Evolutionary conservation across 2,329 filamentous ascomycete genomes (phyloP), one percentile per base, ranked within the genome.

Genomic region (Teratosphaeria pseudoeucalypti): DNA sequence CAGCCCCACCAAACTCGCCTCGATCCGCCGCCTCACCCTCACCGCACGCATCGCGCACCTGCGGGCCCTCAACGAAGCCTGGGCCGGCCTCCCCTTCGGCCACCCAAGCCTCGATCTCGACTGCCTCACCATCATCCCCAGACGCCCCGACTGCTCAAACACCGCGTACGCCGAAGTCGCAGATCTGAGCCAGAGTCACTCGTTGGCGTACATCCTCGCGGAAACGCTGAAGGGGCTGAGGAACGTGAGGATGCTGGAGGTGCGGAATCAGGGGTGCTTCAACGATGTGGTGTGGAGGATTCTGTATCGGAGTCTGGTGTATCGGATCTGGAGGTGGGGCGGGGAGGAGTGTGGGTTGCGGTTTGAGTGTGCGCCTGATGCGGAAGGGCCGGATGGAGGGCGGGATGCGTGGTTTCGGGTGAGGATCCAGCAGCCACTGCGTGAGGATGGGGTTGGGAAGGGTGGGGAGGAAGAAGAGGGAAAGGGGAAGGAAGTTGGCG

Each of bases 151-250:
- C 37, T 65, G 65, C n/a, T 61, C 61, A 26, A 61, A 60, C 32
- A 61, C 56, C 3, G 62, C 64, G 2, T 73, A 72, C 58, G 70
- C 68, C 19, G 70, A 73, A 52, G 68, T 73, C 39, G 72, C 72
- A 52, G 71, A 73, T 58, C 63, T 73, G 47, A 67, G 64, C 52
- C 71, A 73, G 52, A 63, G 64, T 23, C 72, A 74, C 57, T 72
- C 71, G 12, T 62, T 74, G 54, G 71, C 71, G 7, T 73, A 73
- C 61, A 69, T 73, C 54, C 65, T 74, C 54, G 66, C 67, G 49
- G 72, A 74, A 65, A 72, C 70, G 27, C 57, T 73, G 29, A 70
- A 70, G 62, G 63, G 66, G 49, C 60, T 73, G 60, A 34, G 66
- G 6, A 67, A 68, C 9, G 68, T 74, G 2, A 53, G 62, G 26